These are phyloP conservation scores for Amanita rubescens DNA, from an alignment of 768 basidiomycete species.

Conservation along the genomic window DNA sequence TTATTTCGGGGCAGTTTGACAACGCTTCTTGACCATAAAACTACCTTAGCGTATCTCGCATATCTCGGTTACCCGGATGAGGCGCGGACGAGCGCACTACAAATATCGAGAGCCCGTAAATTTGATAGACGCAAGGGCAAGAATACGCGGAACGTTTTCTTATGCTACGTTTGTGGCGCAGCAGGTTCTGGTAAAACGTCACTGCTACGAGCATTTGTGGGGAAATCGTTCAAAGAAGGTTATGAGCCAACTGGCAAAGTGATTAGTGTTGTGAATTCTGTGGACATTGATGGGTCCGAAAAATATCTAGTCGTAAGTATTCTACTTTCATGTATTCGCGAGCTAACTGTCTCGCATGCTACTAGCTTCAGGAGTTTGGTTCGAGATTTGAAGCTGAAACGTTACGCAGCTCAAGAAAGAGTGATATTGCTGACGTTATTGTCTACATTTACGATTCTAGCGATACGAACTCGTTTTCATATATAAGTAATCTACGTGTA, in stretches of 20 bases:
- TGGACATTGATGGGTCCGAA: slow-evolving; percentile 90
- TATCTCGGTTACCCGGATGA: slow-evolving; percentile 87
- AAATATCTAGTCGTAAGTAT: slow-evolving; percentile 89
- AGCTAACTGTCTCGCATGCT: background rate
- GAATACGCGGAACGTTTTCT: slow-evolving; percentile 84
- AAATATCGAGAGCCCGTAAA: slow-evolving; percentile 79
- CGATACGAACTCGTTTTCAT: slow-evolving; percentile 98
- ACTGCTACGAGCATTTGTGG: slow-evolving; percentile 76
- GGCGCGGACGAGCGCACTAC: slow-evolving; percentile 74
- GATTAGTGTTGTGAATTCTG: slow-evolving; percentile 89
- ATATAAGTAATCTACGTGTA: slow-evolving; percentile 94
- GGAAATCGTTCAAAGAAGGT: slow-evolving; percentile 62
- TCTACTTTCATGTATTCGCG: background rate
- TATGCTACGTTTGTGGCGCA: slow-evolving; percentile 91
- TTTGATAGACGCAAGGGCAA: slow-evolving; percentile 82
- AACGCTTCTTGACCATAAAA: slow-evolving; percentile 88
- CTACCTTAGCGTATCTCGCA: slow-evolving; percentile 89
- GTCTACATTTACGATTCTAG: slow-evolving; percentile 96
- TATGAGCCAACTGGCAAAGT: slow-evolving; percentile 90
- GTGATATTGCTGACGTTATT: slow-evolving; percentile 89
- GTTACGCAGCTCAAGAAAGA: slow-evolving; percentile 83
- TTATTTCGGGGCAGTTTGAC: slow-evolving; percentile 65
- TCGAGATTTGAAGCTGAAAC: slow-evolving; percentile 92
- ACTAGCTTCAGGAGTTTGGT: slow-evolving; percentile 88
- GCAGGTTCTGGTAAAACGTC: slow-evolving; percentile 95